A percentile compares a stretch with the other conserved stretches of the same genome.
Conservation (phyloP, 208 protist species). For the Spongospora subterranea region DNA sequence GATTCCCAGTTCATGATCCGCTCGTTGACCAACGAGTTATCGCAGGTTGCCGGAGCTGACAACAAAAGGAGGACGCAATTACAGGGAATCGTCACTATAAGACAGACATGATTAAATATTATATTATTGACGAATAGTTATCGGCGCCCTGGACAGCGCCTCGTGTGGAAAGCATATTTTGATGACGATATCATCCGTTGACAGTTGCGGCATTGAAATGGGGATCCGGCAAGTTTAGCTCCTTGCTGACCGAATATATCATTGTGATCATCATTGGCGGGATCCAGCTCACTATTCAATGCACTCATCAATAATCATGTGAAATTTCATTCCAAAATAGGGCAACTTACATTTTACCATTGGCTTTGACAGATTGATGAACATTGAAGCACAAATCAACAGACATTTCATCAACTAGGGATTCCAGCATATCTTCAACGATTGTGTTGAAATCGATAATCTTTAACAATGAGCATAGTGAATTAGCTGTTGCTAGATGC, state of each 20-base stretch:
- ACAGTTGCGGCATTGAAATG: constrained; percentile 12
- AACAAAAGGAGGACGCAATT: neutral
- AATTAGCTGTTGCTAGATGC: neutral
- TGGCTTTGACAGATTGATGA: constrained; percentile 27
- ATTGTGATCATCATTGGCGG: neutral
- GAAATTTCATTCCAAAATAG: neutral
- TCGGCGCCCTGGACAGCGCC: constrained; percentile 24
- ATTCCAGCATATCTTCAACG: neutral
- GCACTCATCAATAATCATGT: neutral
- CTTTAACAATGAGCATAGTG: constrained; percentile 21
- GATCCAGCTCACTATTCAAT: neutral
- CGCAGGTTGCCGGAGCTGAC: neutral
- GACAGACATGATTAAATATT: too few relatives aligned
- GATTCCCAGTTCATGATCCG: constrained; percentile 16
- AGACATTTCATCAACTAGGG: neutral
- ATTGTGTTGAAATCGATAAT: constrained; percentile 47
- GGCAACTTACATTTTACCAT: neutral
- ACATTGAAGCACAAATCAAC: constrained; percentile 25
- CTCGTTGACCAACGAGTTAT: neutral
- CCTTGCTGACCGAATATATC: constrained; percentile 41
- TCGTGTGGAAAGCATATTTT: constrained; percentile 28
- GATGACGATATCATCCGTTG: constrained; percentile 1
- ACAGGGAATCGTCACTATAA: too few relatives aligned
- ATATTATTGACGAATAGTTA: too few relatives aligned
- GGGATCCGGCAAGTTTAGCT: neutral